phyloP scores from a whole-genome alignment of 2,329 filamentous ascomycete genomes.

The Aspergillus latus region DNA sequence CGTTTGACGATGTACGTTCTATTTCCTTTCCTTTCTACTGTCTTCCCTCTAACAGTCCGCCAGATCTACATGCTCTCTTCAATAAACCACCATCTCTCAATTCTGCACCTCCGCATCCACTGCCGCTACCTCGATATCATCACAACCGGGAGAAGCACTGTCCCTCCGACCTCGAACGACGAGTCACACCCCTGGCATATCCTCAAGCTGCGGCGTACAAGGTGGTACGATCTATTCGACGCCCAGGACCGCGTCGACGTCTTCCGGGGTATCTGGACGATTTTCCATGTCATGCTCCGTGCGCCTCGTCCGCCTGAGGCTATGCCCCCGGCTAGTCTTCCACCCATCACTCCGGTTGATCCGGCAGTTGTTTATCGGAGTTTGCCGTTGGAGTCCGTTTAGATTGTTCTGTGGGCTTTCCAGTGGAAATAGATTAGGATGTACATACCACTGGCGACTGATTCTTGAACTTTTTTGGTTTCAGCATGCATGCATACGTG shows the following conservation, averaged over 20 bases:
- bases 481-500: too few species aligned
- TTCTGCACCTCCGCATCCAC: constrained; percentile 60
- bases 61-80: constrained; percentile 63
- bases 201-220: constrained; percentile 55
- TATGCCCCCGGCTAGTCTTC: not conserved
- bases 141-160: constrained; percentile 42
- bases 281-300: constrained; percentile 56
- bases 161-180: constrained; percentile 18
- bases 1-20: constrained; percentile 54
- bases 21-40: not conserved
- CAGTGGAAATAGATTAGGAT: too few species aligned
- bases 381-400: not conserved
- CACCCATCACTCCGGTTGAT: not conserved
- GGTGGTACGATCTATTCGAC: constrained; percentile 61
- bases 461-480: too few species aligned
- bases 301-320: not conserved
- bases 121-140: constrained; percentile 57
- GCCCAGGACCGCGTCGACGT: constrained; percentile 55
- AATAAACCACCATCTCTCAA: constrained; percentile 62
- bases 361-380: not conserved
- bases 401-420: not conserved
- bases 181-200: constrained; percentile 48
- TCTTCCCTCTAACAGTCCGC: not conserved
- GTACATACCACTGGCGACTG: too few species aligned
- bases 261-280: constrained; percentile 57